These are phyloP conservation scores for Collybiopsis luxurians DNA, from an alignment of 768 basidiomycete species.

Conservation along the genomic window DNA sequence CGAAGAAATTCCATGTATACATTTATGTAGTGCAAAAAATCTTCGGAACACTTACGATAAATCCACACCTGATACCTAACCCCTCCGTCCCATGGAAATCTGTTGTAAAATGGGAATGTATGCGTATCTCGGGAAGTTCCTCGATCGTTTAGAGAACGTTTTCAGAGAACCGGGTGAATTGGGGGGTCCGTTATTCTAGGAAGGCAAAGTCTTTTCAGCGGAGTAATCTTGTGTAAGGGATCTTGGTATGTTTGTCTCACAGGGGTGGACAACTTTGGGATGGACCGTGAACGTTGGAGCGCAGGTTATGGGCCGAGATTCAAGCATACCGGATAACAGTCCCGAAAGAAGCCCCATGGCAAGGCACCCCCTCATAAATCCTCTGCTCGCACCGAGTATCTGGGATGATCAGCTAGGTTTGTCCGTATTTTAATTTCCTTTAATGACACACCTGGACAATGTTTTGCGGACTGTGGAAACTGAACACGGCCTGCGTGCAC, in stretches of 20 bases:
- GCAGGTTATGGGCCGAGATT: not conserved
- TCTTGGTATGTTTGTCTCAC: not conserved
- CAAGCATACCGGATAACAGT: not conserved
- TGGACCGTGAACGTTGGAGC: not conserved
- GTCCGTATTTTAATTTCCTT: not conserved
- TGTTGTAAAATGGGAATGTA: not conserved
- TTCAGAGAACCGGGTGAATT: not conserved
- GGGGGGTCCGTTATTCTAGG: not conserved
- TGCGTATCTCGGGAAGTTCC: not conserved
- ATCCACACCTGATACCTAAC: not conserved
- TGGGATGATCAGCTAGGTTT: not conserved
- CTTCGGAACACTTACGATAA: slow-evolving; percentile 1
- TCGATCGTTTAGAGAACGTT: not conserved
- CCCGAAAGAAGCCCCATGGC: not conserved
- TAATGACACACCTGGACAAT: too few relatives aligned
- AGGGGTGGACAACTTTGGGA: not conserved
- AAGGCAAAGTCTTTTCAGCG: not conserved
- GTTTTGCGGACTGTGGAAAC: too few relatives aligned
- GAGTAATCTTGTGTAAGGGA: not conserved
- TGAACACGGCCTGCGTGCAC: too few relatives aligned
- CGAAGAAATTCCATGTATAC: too few relatives aligned
- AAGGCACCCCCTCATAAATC: not conserved
- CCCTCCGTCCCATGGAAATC: not conserved
- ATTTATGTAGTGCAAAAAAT: too few relatives aligned
- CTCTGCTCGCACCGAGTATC: not conserved